These are phyloP conservation scores for Lipomyces anomalus DNA, from an alignment of 805 yeast genomes.

Conservation along the genomic window DNA sequence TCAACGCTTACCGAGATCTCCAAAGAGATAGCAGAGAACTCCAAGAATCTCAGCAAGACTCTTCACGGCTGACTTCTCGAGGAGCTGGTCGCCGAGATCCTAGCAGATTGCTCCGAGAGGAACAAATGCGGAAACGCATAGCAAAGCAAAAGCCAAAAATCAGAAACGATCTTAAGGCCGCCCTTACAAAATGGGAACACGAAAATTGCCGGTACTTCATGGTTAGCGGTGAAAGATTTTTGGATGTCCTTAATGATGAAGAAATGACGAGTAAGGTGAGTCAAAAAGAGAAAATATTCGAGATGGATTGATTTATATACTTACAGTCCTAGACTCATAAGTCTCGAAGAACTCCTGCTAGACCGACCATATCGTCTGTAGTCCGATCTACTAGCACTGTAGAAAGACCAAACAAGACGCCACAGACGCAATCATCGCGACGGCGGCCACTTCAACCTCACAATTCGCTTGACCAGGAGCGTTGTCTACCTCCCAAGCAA, in stretches of 20 bases:
- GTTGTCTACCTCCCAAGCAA: constrained; percentile 12
- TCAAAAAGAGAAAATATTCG: background rate
- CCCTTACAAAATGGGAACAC: constrained; percentile 46
- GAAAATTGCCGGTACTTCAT: constrained; percentile 28
- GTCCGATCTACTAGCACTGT: constrained; percentile 2
- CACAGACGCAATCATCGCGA: constrained; percentile 3
- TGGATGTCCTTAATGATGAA: constrained; percentile 35
- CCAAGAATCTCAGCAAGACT: constrained; percentile 66
- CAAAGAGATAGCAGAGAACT: constrained; percentile 56
- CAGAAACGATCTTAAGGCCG: constrained; percentile 45
- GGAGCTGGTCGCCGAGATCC: constrained; percentile 40
- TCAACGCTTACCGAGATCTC: constrained; percentile 51
- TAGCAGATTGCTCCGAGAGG: constrained; percentile 73
- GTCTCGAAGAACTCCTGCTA: constrained; percentile 15
- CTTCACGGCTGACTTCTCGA: constrained; percentile 68
- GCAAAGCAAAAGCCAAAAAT: constrained; percentile 64
- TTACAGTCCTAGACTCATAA: background rate
- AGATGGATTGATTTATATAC: background rate
- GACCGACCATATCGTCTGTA: constrained; percentile 3
- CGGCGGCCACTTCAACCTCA: constrained; percentile 10
- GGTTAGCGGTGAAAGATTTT: constrained; percentile 48
- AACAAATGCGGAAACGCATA: constrained; percentile 62
- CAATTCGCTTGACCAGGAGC: constrained; percentile 2
- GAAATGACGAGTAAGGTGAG: constrained; percentile 13
- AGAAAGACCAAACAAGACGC: constrained; percentile 4